These are phyloP conservation scores for Leccinum variicolor DNA, from an alignment of 768 basidiomycete genomes.

Conservation along the genomic window DNA sequence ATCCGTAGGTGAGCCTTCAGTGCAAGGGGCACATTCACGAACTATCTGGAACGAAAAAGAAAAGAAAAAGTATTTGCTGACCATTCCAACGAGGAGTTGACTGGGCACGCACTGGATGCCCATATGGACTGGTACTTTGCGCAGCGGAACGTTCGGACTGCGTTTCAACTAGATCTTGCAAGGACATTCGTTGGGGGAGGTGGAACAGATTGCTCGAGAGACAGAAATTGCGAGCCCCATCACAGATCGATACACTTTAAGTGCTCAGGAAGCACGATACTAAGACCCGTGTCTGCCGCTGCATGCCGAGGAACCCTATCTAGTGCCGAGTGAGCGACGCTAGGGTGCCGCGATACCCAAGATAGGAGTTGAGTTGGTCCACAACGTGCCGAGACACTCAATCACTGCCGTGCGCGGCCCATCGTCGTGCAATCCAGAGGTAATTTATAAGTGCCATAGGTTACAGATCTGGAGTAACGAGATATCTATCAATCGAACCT, in stretches of 20 bases:
- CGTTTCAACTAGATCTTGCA: not conserved
- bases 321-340: not conserved
- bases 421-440: not conserved
- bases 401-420: not conserved
- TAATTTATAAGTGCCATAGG: not conserved
- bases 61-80: not conserved
- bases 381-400: not conserved
- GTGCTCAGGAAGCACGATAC: conserved; percentile 1
- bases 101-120: not conserved
- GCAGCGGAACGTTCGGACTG: not conserved
- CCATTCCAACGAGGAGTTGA: not conserved
- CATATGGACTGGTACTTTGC: not conserved
- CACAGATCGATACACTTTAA: conserved; percentile 14
- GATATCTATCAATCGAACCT: not conserved
- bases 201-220: not conserved
- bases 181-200: conserved; percentile 3
- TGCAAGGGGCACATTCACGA: not conserved
- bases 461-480: not conserved
- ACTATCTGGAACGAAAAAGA: not conserved
- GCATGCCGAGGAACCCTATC: conserved; percentile 17
- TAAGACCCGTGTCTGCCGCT: conserved; percentile 5
- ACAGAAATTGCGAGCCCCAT: not conserved
- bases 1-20: not conserved
- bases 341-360: not conserved
- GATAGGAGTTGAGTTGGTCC: not conserved